Percentiles rank a stretch among this genome's conserved stretches.
Conservation (phyloP, 1,139 yeast genomes). For the Nakaseomyces nivariensis region DNA sequence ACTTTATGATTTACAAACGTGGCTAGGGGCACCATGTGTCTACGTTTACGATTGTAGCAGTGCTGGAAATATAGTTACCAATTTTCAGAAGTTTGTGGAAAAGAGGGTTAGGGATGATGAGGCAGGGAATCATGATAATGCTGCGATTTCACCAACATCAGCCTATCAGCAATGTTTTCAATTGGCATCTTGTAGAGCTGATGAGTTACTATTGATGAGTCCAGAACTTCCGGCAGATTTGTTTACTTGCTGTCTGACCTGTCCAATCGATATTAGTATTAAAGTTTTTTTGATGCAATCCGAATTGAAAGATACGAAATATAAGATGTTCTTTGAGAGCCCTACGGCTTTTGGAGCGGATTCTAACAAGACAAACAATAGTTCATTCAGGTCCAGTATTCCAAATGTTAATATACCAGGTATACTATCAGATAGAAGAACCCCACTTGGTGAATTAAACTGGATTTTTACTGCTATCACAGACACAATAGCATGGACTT, state of each 20-base stretch:
- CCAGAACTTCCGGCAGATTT: constrained; percentile 95
- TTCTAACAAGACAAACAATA: constrained; percentile 12
- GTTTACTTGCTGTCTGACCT: constrained; percentile 88
- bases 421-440: constrained; percentile 79
- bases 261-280: constrained; percentile 91
- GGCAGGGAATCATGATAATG: constrained; percentile 56
- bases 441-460: constrained; percentile 90
- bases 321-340: constrained; percentile 39
- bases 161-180: constrained; percentile 80
- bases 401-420: constrained; percentile 74
- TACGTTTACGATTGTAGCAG: constrained; percentile 91
- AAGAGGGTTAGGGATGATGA: constrained; percentile 84
- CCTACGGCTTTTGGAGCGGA: constrained; percentile 7
- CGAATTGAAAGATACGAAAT: constrained; percentile 55
- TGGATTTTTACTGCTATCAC: constrained; percentile 99
- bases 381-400: constrained; percentile 28
- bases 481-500: constrained; percentile 97
- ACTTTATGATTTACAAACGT: constrained; percentile 81
- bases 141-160: constrained; percentile 48
- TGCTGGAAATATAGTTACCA: constrained; percentile 88
- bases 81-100: constrained; percentile 83
- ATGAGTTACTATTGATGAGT: constrained; percentile 82
- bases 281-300: constrained; percentile 87
- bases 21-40: constrained; percentile 97
- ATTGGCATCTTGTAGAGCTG: constrained; percentile 82